Evolutionary conservation across 208 protist species (phyloP).

Genomic region (Strigomonas culicis): DNA sequence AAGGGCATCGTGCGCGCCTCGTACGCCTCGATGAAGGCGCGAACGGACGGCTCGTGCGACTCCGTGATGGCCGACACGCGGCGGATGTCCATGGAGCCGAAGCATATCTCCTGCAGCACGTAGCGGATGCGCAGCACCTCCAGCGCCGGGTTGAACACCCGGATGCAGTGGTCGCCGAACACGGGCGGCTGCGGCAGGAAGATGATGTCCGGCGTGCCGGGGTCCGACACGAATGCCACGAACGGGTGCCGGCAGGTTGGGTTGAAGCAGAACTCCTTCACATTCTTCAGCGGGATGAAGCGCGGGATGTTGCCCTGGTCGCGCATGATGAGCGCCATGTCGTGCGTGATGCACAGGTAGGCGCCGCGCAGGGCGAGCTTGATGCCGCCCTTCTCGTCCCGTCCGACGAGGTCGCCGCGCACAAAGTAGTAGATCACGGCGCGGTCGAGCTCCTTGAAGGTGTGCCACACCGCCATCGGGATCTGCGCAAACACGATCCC

Average conservation of each 20-base stretch:
- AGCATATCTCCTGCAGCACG: conserved; percentile 47
- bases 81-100: conserved; percentile 29
- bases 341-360: conserved; percentile 51
- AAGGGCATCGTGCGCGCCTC: conserved; percentile 4
- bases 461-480: conserved; percentile 45
- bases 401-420: conserved; percentile 30
- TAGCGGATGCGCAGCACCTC: conserved; percentile 28
- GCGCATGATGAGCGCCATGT: conserved; percentile 50
- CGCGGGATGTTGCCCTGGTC: conserved; percentile 40
- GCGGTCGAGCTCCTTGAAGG: conserved; percentile 47
- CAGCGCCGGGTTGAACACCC: conserved; percentile 20
- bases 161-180: conserved; percentile 22
- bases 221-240: conserved; percentile 41
- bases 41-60: conserved; percentile 20
- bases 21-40: conserved; percentile 21
- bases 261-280: conserved; percentile 42
- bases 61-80: conserved; percentile 36
- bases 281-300: conserved; percentile 33
- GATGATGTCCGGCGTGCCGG: conserved; percentile 33
- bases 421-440: conserved; percentile 50
- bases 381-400: conserved; percentile 12
- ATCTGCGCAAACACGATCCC: conserved; percentile 46
- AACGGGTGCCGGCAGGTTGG: conserved; percentile 19
- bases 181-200: conserved; percentile 35
- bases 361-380: conserved; percentile 15